Percentiles rank a stretch among this genome's conserved stretches.
Conservation (phyloP, 352 stramenopile genomes). For the Globisporangium splendens region DNA sequence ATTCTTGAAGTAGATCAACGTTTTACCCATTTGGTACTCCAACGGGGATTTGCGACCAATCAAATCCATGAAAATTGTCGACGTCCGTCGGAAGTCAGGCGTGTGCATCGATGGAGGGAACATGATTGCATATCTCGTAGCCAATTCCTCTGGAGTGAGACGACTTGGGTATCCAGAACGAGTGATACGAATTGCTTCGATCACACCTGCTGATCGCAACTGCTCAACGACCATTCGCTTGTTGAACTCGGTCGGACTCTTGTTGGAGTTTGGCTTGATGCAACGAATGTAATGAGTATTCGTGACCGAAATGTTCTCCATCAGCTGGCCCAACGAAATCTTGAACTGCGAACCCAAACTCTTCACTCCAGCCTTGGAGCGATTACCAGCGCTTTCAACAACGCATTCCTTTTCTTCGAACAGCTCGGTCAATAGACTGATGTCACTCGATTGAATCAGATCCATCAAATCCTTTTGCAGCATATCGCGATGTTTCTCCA, state of each 20-base stretch:
- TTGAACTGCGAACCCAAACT: conserved; percentile 86
- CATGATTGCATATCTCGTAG: conserved; percentile 86
- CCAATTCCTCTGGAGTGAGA: conserved; percentile 80
- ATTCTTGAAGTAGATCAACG: conserved; percentile 95
- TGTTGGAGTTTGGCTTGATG: conserved; percentile 89
- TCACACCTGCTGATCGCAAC: conserved; percentile 88
- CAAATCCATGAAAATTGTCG: conserved; percentile 73
- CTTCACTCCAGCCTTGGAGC: conserved; percentile 60
- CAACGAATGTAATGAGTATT: conserved; percentile 88
- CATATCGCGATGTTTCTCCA: conserved; percentile 96
- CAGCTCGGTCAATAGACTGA: conserved; percentile 62
- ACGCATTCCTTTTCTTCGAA: conserved; percentile 63
- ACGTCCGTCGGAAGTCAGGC: conserved; percentile 71
- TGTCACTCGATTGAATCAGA: conserved; percentile 72
- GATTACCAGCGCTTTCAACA: conserved; percentile 30
- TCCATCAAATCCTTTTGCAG: conserved; percentile 94
- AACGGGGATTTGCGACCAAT: conserved; percentile 81
- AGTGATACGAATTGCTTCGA: conserved; percentile 91
- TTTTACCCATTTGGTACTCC: conserved; percentile 92
- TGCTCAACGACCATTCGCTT: conserved; percentile 91
- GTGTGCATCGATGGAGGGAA: conserved; percentile 87
- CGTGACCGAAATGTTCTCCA: conserved; percentile 85
- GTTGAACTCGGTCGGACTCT: conserved; percentile 83
- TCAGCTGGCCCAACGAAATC: conserved; percentile 70
- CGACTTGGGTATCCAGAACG: conserved; percentile 90